phyloP scores from a whole-genome alignment of 2,329 filamentous ascomycete genomes.

The Triangularia setosa region DNA sequence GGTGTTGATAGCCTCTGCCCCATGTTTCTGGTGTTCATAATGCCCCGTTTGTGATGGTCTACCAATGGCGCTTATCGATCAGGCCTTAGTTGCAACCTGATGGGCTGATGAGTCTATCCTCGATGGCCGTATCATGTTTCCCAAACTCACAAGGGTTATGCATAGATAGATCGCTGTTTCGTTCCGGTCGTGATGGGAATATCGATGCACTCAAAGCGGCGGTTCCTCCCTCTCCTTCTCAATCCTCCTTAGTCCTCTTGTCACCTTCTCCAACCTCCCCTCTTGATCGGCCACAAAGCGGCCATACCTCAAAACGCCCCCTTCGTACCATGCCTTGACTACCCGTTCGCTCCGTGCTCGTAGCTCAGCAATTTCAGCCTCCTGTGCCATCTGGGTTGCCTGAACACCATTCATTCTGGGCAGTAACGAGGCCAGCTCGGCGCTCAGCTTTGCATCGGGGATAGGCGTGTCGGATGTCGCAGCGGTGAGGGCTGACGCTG shows the following conservation, averaged over 20 bases:
- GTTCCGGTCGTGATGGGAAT: slow-evolving; percentile 11
- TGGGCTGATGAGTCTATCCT: no score
- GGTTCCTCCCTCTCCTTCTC: slow-evolving; percentile 52
- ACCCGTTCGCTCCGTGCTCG: slow-evolving; percentile 59
- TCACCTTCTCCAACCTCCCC: slow-evolving; percentile 59
- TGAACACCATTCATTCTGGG: slow-evolving; percentile 61
- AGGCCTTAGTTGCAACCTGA: not conserved
- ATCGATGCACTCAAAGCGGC: slow-evolving; percentile 36
- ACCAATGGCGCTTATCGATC: not conserved
- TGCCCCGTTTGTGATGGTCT: no score
- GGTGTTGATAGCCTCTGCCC: not conserved
- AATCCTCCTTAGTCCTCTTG: slow-evolving; percentile 60
- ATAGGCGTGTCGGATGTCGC: slow-evolving; percentile 51
- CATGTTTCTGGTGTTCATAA: not conserved
- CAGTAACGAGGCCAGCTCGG: slow-evolving; percentile 53
- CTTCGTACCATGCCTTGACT: slow-evolving; percentile 70
- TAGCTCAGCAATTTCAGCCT: slow-evolving; percentile 58
- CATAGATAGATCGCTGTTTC: slow-evolving; percentile 1
- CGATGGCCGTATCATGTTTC: not conserved
- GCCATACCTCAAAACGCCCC: slow-evolving; percentile 63
- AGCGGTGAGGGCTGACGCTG: slow-evolving; percentile 55
- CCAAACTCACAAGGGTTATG: not conserved
- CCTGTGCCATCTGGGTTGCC: slow-evolving; percentile 58
- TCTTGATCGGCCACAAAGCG: slow-evolving; percentile 70
- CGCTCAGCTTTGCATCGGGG: slow-evolving; percentile 52